A percentile compares a stretch with the other conserved stretches of the same genome.
phyloP scores from a whole-genome alignment of 257 asterid genomes.

The Ajuga chamaepitys region DNA sequence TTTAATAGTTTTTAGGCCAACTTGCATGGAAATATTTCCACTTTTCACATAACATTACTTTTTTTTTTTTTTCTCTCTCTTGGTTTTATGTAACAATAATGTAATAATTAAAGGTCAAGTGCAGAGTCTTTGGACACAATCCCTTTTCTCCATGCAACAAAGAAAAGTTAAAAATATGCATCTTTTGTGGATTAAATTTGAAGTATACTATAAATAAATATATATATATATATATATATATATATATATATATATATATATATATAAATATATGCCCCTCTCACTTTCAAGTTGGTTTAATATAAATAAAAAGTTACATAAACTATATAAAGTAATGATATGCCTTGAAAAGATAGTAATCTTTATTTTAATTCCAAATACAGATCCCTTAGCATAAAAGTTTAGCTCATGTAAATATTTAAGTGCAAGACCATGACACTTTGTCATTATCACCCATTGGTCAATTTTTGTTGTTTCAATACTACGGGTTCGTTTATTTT shows the following conservation, averaged over 20 bases:
- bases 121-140: slow-evolving; percentile 15
- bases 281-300: slow-evolving; percentile 12
- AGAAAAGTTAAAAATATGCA: not conserved
- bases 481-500: not conserved
- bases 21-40: not conserved
- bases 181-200: slow-evolving; percentile 3
- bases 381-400: slow-evolving; percentile 10
- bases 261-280: not conserved
- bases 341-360: slow-evolving; percentile 9
- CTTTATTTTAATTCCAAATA: not conserved
- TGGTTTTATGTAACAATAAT: not conserved
- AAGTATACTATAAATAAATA: not conserved
- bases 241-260: too few species aligned
- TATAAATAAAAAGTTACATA: not conserved
- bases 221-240: not conserved
- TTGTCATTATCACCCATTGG: not conserved
- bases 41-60: not conserved
- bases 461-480: slow-evolving; percentile 11
- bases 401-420: not conserved
- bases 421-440: not conserved
- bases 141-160: slow-evolving; percentile 16
- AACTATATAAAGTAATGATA: not conserved
- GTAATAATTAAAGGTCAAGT: not conserved
- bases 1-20: not conserved
- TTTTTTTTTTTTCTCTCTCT: too few species aligned